Evolutionary conservation across 2,329 filamentous ascomycete species (phyloP), one percentile per base, ranked within the genome.

Genomic region (Claviceps sp.): DNA sequence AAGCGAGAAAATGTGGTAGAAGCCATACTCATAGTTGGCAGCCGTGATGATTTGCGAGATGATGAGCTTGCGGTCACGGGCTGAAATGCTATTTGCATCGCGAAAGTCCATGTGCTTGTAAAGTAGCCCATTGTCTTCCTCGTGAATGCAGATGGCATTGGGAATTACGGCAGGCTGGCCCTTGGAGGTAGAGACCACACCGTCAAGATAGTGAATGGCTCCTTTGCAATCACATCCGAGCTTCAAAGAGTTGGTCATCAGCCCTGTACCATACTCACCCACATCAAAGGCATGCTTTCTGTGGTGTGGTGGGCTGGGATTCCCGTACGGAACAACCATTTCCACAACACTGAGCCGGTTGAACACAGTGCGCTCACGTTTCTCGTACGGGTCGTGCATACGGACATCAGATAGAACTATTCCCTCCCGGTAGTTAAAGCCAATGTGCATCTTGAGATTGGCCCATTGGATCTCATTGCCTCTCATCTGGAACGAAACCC

Each of bases 401-500:
- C 74, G 72, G 6, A 88, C 69, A 58, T 88, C 81, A 55, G 87
- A 84, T 0, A 89, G 73, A 2, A 84, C 82, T 16, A 81, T 77
- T 22, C 84, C 84, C 65, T 88, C 85, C 11, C 84, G 73, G 55
- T 79, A 76, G 70, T 85, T 87, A 71, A 85, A 87, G 46, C 78
- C 78, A n/a, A 89, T 78, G 52, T 84, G 72, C 69, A 89, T 81
- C 24, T 77, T 74, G 81, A 82, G 86, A 57, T 83, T 80, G 57
- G 82, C 78, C 80, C 79, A 84, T 40, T 71, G 63, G 16, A 80
- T 65, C 47, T 67, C 65, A 56, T 71, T 72, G 59, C 74, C 66
- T 51, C 65, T 67, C 49, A 85, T 73, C 16, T 69, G 61, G 58
- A 70, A 71, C 0, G 68, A 71, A 0, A 69, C 67, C 16, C 68